Percentiles rank a stretch among this genome's conserved stretches.
phyloP scores from a whole-genome alignment of 345 rosid species.

The Pseudoturritis turrita region DNA sequence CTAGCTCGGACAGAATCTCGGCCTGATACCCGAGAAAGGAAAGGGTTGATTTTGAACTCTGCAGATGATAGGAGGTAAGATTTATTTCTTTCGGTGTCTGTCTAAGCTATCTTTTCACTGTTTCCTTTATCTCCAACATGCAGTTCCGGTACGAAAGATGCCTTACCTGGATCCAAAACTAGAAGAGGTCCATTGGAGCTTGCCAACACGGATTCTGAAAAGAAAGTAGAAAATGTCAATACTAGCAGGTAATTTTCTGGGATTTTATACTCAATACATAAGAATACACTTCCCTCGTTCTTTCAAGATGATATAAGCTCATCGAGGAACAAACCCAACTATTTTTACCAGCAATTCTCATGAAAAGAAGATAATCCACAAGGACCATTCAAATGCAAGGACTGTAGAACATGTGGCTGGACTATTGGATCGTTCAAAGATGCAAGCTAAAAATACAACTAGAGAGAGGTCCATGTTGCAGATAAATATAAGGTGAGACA shows the following conservation, averaged over 20 bases:
- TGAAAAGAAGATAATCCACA: constrained; percentile 29
- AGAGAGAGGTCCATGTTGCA: constrained; percentile 36
- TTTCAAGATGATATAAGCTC: constrained; percentile 1
- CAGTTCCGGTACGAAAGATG: constrained; percentile 20
- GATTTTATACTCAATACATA: background rate
- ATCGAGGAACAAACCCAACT: background rate
- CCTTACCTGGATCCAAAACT: constrained; percentile 29
- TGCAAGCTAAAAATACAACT: constrained; percentile 34
- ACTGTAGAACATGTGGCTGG: constrained; percentile 29
- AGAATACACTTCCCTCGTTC: background rate
- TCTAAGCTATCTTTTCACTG: background rate
- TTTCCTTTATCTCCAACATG: constrained; percentile 27
- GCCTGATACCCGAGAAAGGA: constrained; percentile 29
- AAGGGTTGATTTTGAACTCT: constrained; percentile 14
- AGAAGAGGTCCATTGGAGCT: constrained; percentile 23
- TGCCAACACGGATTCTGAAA: constrained; percentile 29
- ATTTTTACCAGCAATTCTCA: constrained; percentile 8
- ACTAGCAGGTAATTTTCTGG: constrained; percentile 32
- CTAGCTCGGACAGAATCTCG: constrained; percentile 24
- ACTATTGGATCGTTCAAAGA: constrained; percentile 28
- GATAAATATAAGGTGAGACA: constrained; percentile 37
- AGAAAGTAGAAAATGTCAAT: constrained; percentile 21
- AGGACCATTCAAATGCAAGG: constrained; percentile 30
- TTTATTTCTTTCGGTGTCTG: background rate
- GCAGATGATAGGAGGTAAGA: constrained; percentile 18